These are phyloP conservation scores for Takashimella koratensis DNA, from an alignment of 1,284 basidiomycete genomes.

Conservation along the genomic window DNA sequence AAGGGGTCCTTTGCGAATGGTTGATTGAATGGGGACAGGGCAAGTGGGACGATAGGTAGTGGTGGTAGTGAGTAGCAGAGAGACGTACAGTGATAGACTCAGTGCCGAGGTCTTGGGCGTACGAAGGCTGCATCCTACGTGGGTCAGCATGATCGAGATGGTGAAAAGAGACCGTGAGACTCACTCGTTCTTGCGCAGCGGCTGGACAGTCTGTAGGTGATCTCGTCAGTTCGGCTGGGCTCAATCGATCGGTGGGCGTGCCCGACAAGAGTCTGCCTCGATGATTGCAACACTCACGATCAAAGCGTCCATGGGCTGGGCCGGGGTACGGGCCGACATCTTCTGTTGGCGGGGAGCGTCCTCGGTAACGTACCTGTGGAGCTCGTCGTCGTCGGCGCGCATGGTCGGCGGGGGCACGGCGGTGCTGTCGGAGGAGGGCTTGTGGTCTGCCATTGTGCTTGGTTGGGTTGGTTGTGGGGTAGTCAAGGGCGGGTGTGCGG, in stretches of 20 bases:
- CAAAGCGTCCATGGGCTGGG: conserved; percentile 1
- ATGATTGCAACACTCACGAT: no score
- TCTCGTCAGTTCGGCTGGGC: not conserved
- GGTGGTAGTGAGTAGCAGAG: not conserved
- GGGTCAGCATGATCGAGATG: conserved; percentile 9
- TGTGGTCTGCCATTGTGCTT: conserved; percentile 1
- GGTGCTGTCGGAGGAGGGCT: not conserved
- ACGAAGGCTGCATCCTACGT: conserved; percentile 59
- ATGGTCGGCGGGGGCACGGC: conserved; percentile 1
- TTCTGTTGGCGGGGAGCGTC: conserved; percentile 29
- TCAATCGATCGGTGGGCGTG: no score
- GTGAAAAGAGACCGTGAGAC: conserved; percentile 8
- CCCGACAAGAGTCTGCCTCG: no score
- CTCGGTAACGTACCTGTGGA: conserved; percentile 43
- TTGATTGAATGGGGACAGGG: no score
- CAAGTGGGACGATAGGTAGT: no score
- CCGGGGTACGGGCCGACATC: conserved; percentile 13
- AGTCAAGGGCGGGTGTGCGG: no score
- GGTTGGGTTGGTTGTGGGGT: no score
- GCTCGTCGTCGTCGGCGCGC: conserved; percentile 28
- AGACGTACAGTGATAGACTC: conserved; percentile 52
- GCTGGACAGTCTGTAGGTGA: conserved; percentile 42
- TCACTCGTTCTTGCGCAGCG: conserved; percentile 45
- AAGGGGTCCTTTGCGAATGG: no score
- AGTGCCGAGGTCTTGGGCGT: conserved; percentile 80